Evolutionary conservation across 208 protist species (phyloP), one percentile per base, ranked within the genome.

Genomic region (Leishmania martiniquensis): DNA sequence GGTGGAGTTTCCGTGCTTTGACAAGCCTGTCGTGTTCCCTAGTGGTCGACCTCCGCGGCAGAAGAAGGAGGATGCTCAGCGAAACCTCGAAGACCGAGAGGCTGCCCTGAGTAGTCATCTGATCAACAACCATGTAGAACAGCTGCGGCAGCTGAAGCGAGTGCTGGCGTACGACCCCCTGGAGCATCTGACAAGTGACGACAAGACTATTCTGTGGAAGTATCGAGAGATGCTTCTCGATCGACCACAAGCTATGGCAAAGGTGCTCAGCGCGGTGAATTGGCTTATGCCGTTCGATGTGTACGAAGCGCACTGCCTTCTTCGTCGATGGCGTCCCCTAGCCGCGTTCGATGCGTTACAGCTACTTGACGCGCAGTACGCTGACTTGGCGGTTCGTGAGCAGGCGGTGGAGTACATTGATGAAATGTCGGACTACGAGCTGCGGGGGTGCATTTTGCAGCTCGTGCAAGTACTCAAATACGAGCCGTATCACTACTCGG

Each of bases 381-480:
- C 87, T 1, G 91, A 97, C 76, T 78, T 81, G 10, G 75, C 84
- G 25, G 91, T 96, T 60, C 75, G 93, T 37, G 87, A 92, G 80
- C 89, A 94, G 78, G 93, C 93, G 22, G 84, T 96, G 45, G 82
- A 83, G 59, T 90, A 34, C 57, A 75, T 96, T 12, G 84, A 89
- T 10, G 68, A 78, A 37, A 91, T 97, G 78, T 80, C 57, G 57
- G 90, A 97, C 75, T 85, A 92, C 42, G 88, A 95, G 68, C 87
- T 97, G n/a, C 83, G 74, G 9, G 80, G 89, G 2, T 94, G 90
- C 76, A 84, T 97, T 67, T 63, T 97, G 75, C 95, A 98, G 82
- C 89, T 98, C 5, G 87, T 96, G 39, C 91, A 97, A 68, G 93
- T 95, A 5, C 84, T 97, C 34, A 97, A 97, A 54, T 95, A 95